Evolutionary conservation across 1,139 yeast genomes (phyloP), one percentile per base, ranked within the genome.

Genomic region (Candida dubliniensis): DNA sequence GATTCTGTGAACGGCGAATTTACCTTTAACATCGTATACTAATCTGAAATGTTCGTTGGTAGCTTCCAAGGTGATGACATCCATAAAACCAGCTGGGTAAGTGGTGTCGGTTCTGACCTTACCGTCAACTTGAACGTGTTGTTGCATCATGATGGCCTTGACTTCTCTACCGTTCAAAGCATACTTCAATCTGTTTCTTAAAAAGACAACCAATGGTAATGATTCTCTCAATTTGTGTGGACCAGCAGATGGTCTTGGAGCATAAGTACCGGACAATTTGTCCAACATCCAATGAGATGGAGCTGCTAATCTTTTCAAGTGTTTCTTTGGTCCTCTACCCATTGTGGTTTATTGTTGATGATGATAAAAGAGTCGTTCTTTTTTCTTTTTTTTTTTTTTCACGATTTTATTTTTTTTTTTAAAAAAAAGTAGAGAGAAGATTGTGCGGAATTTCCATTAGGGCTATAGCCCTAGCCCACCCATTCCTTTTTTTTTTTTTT

Each of bases 271-370:
- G 75, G 97, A 87, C 81, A 95, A 83, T 82, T 95, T 95, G 96
- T 93, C 99, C 84, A 95, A 87, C 96, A 95, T 88, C 99, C 99
- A 95, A 87, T 95, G 99, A 82, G 91, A 87, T 82, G 99, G 99
- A 51, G 74, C 74, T 56, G 72, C 72, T 61, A 69, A 67, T 68
- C 74, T 69, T 63, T 67, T 69, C 59, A 68, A 64, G 55, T 68
- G 74, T 65, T 69, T 69, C 70, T 67, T 68, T 57, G 66, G 66
- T 47, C 66, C 66, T 61, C 66, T 61, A 59, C 56, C 65, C 66
- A 61, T 61, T 43, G 46, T 58, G 27, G 34, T 13, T 31, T 34
- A 29, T 35, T 25, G 31, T 10, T 39, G n/a, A 15, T 25, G 29
- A 40, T 38, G 18, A 13, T n/a, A 25, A 13, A 14, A 24, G 33